Base-by-base conservation (phyloP, 75 land plant genomes). In the Picea sitchensis region DNA sequence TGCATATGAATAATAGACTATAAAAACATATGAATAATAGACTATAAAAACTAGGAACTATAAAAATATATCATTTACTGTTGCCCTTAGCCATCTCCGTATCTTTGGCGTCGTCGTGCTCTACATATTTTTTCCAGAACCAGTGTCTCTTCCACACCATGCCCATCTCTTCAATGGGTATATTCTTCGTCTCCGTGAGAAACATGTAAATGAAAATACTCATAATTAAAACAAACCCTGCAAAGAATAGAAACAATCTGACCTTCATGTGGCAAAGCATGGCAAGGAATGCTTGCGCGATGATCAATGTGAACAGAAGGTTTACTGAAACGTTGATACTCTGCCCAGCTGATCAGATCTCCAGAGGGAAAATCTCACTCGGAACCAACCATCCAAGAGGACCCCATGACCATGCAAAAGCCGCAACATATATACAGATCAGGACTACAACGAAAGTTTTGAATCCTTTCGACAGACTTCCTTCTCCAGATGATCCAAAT, bases 401-500 rank as follows among this genome's bases (percentile, higher is more conserved):
- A 0, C 98, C 98, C 98, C 98, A 95, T 15, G 96, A 93, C 94
- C 98, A 95, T 51, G 92, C 98, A 59, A 94, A 95, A 3, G 88
- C 94, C 2, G 83, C 60, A 17, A 89, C 93, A 59, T 87, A 93
- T 3, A 87, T 63, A 71, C 94, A 91, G 58, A 93, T 81, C 75
- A 93, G 79, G 6, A 79, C 75, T 57, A 93, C 92, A 75, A 92
- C 85, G 21, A 83, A 3, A 20, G 85, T 63, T 4, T 89, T 84
- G 76, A 44, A 83, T 14, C 81, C 81, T 61, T 82, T 67, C 36
- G 76, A 20, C 20, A 87, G 44, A 18, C 11, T 17, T 21, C 63
- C 79, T 36, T 17, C 79, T 2, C 80, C 86, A 17, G 73, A 73
- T 83, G 77, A 58, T 87, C 87, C 9, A 9, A 51, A 51, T 51